Percentiles rank a stretch among this genome's conserved stretches.
phyloP scores from a whole-genome alignment of 345 rosid genomes.

The Sisymbrium irio region DNA sequence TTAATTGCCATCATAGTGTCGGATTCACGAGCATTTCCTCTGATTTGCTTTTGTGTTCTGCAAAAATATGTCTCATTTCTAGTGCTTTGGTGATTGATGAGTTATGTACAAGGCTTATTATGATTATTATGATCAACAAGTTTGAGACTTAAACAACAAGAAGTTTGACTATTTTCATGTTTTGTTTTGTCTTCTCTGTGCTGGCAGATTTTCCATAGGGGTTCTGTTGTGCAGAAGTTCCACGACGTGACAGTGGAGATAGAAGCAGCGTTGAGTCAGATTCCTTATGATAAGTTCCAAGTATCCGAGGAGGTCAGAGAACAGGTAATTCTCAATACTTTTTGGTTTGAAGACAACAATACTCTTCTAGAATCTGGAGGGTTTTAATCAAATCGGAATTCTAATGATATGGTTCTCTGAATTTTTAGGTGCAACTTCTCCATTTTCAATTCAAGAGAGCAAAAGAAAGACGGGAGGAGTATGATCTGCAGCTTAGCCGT shows the following conservation, averaged over 20 bases:
- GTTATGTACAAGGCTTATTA: background rate
- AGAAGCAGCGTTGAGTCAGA: conserved; percentile 67
- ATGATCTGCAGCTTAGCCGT: conserved; percentile 63
- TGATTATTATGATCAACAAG: background rate
- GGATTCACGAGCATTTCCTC: background rate
- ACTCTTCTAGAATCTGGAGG: background rate
- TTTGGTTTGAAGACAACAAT: background rate
- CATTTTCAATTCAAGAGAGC: conserved; percentile 90
- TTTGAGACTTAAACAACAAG: background rate
- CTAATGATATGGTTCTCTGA: conserved; percentile 7
- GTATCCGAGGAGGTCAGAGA: conserved; percentile 84
- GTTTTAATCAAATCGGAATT: background rate
- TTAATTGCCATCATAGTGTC: background rate
- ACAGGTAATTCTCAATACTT: conserved; percentile 51
- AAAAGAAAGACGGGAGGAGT: conserved; percentile 52
- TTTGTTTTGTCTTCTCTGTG: conserved; percentile 3
- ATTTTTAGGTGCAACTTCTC: conserved; percentile 70
- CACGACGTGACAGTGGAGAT: conserved; percentile 55
- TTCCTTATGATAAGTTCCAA: conserved; percentile 55
- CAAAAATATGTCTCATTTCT: background rate
- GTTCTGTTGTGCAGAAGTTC: conserved; percentile 45
- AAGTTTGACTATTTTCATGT: background rate
- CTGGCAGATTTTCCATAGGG: conserved; percentile 57
- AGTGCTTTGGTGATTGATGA: conserved; percentile 8
- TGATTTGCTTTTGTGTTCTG: background rate